Conservation (phyloP, 2,329 filamentous ascomycete species). For the Metarhizium sp. region DNA sequence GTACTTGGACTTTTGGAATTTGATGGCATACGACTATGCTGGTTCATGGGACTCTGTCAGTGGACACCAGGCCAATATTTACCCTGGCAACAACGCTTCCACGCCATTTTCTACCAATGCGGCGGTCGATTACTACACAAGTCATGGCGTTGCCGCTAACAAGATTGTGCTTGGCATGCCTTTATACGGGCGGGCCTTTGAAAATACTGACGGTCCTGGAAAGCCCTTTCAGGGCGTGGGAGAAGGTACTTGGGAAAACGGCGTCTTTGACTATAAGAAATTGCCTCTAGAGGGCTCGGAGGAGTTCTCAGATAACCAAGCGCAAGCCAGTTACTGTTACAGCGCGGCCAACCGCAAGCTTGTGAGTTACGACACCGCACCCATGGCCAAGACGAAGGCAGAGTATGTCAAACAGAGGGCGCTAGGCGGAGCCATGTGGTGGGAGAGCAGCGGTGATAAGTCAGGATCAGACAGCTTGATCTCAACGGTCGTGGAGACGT, state of each 20-base stretch:
- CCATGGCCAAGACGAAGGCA: constrained; percentile 60
- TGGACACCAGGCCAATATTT: constrained; percentile 77
- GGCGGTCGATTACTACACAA: constrained; percentile 63
- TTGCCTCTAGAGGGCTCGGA: constrained; percentile 60
- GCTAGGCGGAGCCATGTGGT: constrained; percentile 94
- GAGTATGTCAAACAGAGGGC: constrained; percentile 56
- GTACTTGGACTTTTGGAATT: constrained; percentile 64
- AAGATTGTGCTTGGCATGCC: constrained; percentile 92
- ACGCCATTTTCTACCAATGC: constrained; percentile 72
- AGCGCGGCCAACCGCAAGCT: constrained; percentile 52
- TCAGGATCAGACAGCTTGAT: constrained; percentile 58
- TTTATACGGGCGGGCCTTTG: constrained; percentile 80
- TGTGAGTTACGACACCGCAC: constrained; percentile 69
- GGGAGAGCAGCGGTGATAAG: constrained; percentile 80
- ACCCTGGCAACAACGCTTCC: constrained; percentile 44
- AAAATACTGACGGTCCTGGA: constrained; percentile 67
- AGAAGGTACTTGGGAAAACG: constrained; percentile 73
- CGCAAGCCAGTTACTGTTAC: constrained; percentile 71
- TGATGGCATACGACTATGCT: constrained; percentile 85
- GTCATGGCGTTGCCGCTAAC: constrained; percentile 49
- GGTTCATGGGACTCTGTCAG: constrained; percentile 67
- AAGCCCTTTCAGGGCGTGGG: constrained; percentile 61
- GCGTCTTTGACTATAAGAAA: constrained; percentile 82
- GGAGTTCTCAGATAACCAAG: constrained; percentile 53
- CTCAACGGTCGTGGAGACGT: constrained; percentile 45